Base-by-base conservation (phyloP, 805 yeast genomes). In the Henningerozyma blattae region DNA sequence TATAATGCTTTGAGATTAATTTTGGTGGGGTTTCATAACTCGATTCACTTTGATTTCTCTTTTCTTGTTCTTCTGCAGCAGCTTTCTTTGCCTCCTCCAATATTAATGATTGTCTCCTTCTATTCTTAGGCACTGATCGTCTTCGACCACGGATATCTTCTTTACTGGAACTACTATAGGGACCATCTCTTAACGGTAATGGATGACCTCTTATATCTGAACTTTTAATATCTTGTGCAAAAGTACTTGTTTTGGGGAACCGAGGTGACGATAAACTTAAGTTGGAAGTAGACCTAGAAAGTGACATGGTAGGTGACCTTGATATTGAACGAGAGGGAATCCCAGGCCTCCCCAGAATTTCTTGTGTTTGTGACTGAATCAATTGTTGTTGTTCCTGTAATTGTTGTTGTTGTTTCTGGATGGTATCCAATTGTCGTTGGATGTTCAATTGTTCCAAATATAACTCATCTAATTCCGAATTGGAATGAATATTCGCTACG, bases 51-150 rank as follows among this genome's bases (percentile, higher is more conserved):
- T 20, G 8, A 28, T 66, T 58, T 55, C 86, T 70, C 53, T 84
- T 91, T 2, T 80, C 77, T 51, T 78, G 85, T 26, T 77, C 87
- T 44, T 77, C 77, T 4, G 95, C 95, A n/a, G 98, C 98, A 5
- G 96, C 96, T 45, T 78, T 78, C 48, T 83, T 86, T 10, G 97
- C 97, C 59, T 89, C 98, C 34, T 77, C 77, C 37, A 89, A 65
- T 2, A 94, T 96, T 39, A 89, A 63, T 0, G 96, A 86, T 55
- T 89, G 97, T 55, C 98, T 75, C 62, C 98, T 75, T 8, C n/a
- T n/a, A n/a, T n/a, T n/a, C n/a, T n/a, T n/a, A n/a, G n/a, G n/a
- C n/a, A n/a, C n/a, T n/a, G n/a, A n/a, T n/a, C n/a, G n/a, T n/a
- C n/a, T n/a, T n/a, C n/a, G n/a, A n/a, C n/a, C n/a, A n/a, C n/a